Evolutionary conservation across 2,329 filamentous ascomycete genomes (phyloP).

Genomic region (Fusarium hostae): DNA sequence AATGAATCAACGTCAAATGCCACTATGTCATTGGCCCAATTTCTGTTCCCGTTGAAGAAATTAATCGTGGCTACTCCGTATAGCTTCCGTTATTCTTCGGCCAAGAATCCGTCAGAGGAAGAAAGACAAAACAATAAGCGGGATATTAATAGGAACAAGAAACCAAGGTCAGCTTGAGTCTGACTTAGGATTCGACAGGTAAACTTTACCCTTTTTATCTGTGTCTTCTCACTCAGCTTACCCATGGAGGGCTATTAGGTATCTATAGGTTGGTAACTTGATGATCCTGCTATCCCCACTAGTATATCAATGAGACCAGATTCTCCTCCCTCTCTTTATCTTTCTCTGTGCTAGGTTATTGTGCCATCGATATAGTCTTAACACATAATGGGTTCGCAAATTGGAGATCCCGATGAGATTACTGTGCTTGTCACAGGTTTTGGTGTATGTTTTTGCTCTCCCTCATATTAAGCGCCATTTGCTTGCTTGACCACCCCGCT

Average conservation of each 20-base stretch:
- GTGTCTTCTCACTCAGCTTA: conserved; percentile 28
- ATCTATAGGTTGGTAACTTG: neutral
- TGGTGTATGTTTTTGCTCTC: conserved; percentile 57
- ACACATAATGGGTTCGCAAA: conserved; percentile 50
- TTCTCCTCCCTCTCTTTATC: neutral
- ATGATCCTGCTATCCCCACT: conserved; percentile 17
- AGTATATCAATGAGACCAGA: conserved; percentile 4
- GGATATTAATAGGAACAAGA: neutral
- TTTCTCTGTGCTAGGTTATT: neutral
- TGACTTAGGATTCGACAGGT: neutral
- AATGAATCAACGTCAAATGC: neutral
- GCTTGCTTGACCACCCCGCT: conserved; percentile 6
- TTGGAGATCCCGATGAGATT: conserved; percentile 59
- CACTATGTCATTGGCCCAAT: neutral
- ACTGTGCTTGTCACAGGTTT: conserved; percentile 72
- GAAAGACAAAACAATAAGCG: neutral
- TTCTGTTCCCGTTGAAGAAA: conserved; percentile 12
- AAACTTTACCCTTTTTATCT: neutral
- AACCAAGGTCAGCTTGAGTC: neutral
- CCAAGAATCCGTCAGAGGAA: neutral
- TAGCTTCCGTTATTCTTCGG: neutral
- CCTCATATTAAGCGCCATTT: conserved; percentile 7
- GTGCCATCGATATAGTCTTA: neutral
- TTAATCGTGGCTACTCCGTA: too few relatives aligned
- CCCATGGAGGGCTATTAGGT: neutral